phyloP scores from a whole-genome alignment of 2,329 filamentous ascomycete species.

The Microsporum canis region DNA sequence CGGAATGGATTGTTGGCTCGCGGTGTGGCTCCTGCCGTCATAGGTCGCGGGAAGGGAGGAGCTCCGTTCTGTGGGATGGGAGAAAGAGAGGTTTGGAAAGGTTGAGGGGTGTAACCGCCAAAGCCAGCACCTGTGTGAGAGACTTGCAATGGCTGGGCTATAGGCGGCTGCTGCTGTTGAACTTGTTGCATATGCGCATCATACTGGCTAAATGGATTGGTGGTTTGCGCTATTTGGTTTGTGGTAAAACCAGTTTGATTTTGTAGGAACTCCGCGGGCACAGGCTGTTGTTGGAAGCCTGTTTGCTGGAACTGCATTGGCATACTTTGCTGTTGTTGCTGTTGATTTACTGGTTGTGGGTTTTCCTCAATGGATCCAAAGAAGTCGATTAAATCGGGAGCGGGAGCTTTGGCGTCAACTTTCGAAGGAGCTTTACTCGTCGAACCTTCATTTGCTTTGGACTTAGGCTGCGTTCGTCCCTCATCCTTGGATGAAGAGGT shows the following conservation, averaged over 20 bases:
- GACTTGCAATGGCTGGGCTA: conserved; percentile 43
- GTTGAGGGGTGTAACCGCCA: conserved; percentile 63
- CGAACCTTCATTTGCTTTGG: conserved; percentile 21
- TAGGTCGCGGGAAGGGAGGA: conserved; percentile 35
- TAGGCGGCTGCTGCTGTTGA: conserved; percentile 8
- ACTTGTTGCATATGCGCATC: conserved; percentile 14
- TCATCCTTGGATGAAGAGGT: conserved; percentile 14
- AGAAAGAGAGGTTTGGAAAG: conserved; percentile 37
- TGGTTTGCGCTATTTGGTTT: conserved; percentile 19
- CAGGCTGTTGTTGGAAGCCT: conserved; percentile 17
- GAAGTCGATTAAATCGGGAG: conserved; percentile 78
- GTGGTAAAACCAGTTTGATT: conserved; percentile 20
- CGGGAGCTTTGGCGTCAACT: conserved; percentile 27
- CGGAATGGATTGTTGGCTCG: conserved; percentile 83
- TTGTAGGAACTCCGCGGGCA: conserved; percentile 9
- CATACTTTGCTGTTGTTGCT: conserved; percentile 19
- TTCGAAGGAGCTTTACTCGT: conserved; percentile 19
- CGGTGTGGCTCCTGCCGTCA: conserved; percentile 29
- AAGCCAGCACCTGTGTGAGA: conserved; percentile 68
- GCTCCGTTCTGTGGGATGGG: conserved; percentile 42
- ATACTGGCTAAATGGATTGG: conserved; percentile 25
- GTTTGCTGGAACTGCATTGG: conserved; percentile 22
- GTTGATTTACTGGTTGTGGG: conserved; percentile 49
- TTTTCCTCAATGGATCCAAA: conserved; percentile 89
- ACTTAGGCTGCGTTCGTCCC: conserved; percentile 21